Evolutionary conservation across 2,329 filamentous ascomycete genomes (phyloP).

Genomic region (Colletotrichum plurivorum): DNA sequence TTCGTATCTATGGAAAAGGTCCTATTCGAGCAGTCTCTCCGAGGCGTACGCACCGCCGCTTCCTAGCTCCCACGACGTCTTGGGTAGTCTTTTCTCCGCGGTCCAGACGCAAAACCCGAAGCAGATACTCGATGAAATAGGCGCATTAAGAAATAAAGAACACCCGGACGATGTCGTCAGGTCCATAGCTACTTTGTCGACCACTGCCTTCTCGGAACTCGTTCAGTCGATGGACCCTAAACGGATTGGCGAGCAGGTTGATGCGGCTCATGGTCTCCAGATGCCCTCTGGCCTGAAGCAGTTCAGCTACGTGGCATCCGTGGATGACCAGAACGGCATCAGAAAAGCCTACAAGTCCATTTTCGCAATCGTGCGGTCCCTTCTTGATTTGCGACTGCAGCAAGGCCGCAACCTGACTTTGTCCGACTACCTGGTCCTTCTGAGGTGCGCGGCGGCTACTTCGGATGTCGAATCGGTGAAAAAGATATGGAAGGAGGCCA

Average conservation of each 20-base stretch:
- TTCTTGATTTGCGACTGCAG: constrained; percentile 52
- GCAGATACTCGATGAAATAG: constrained; percentile 45
- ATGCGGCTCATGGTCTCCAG: constrained; percentile 58
- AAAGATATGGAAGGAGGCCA: constrained; percentile 53
- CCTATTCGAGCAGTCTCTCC: background rate
- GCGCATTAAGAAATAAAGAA: constrained; percentile 45
- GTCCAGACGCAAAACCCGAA: constrained; percentile 48
- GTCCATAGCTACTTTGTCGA: constrained; percentile 56
- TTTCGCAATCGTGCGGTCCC: constrained; percentile 51
- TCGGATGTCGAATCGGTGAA: constrained; percentile 53
- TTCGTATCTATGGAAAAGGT: background rate
- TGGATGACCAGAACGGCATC: constrained; percentile 61
- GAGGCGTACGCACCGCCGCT: background rate
- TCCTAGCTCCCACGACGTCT: background rate
- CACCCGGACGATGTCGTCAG: constrained; percentile 17
- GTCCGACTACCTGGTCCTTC: constrained; percentile 60
- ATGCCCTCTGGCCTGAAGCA: constrained; percentile 57
- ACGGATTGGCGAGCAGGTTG: constrained; percentile 62
- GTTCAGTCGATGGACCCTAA: constrained; percentile 74
- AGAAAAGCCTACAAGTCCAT: constrained; percentile 57
- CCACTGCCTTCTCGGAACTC: constrained; percentile 73
- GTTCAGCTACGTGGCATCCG: constrained; percentile 52
- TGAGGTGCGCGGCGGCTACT: constrained; percentile 64
- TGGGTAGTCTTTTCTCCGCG: constrained; percentile 46
- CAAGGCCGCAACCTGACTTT: constrained; percentile 47